Evolutionary conservation across 1,284 basidiomycete species (phyloP).

Genomic region (Tylopilus sp.): DNA sequence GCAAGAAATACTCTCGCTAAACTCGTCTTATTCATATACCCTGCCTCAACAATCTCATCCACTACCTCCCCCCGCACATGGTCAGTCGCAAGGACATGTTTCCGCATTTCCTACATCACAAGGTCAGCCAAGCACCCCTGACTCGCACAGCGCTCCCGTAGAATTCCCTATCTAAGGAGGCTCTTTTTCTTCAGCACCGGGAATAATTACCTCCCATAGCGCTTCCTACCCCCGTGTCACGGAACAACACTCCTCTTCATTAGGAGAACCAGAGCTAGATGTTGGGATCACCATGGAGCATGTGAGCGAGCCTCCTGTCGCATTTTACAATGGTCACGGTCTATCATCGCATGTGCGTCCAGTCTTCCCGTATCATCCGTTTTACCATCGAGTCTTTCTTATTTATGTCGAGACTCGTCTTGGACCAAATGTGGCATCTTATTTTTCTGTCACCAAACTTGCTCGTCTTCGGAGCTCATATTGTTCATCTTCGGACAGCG

Average conservation of each 20-base stretch:
- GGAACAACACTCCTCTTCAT: conserved; percentile 18
- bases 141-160: background rate
- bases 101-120: conserved; percentile 3
- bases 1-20: conserved; percentile 37
- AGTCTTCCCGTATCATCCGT: background rate
- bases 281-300: conserved; percentile 32
- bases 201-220: conserved; percentile 7
- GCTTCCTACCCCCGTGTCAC: conserved; percentile 16
- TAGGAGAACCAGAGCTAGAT: conserved; percentile 13
- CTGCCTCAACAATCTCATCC: background rate
- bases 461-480: conserved; percentile 14
- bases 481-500: conserved; percentile 25
- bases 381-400: no score
- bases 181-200: conserved; percentile 17
- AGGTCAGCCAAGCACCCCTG: conserved; percentile 7
- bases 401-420: background rate
- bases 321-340: conserved; percentile 29
- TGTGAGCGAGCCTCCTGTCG: conserved; percentile 12
- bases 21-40: conserved; percentile 11
- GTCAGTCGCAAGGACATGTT: conserved; percentile 11
- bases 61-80: conserved; percentile 11
- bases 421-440: background rate
- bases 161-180: conserved; percentile 15
- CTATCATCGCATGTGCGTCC: conserved; percentile 39
- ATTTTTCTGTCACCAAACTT: background rate